Evolutionary conservation across 139 green algal genomes (phyloP), one percentile per base, ranked within the genome.

Genomic region (Nannochloris sp.): DNA sequence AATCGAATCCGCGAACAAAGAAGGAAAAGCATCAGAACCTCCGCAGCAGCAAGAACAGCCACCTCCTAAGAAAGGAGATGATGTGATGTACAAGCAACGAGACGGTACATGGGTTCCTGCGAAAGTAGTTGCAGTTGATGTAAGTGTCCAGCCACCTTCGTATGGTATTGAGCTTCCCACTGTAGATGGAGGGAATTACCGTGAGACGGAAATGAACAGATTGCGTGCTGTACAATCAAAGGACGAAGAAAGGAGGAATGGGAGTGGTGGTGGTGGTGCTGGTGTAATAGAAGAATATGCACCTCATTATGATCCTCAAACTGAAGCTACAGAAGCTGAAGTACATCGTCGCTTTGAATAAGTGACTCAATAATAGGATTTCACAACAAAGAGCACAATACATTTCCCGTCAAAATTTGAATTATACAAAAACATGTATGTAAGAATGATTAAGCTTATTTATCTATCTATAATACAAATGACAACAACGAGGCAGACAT

Each of bases 81-180:
- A 13, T 25, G 70, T 61, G 44, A 24, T 39, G 23, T 67, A 74
- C 33, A 25, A 14, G 3, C 54, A 68, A 45, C 29, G 63, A 33
- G 36, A 67, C 12, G 39, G 47, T 36, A 35, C 15, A 3, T 36
- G 30, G 36, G 32, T 39, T n/a, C 14, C 37, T 6, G 38, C 57
- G 6, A 46, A 67, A 47, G 54, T 74, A 0, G 25, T 61, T 15
- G 25, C 46, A 19, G 58, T 74, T 7, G 67, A 74, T 38, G 5
- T 55, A 9, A 61, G 42, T 14, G 25, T 74, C 37, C 44, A 62
- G 24, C 67, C 67, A 13, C 46, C 58, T 7, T 68, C 67, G 1
- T 68, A 68, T 24, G 46, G 67, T 24, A 68, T 74, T 3, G 65
- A 72, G 31, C n/a, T 68, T 14, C n/a, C n/a, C n/a, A n/a, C n/a